Conservation (phyloP, 2,329 filamentous ascomycete species). For the Cyphellophora europaea region DNA sequence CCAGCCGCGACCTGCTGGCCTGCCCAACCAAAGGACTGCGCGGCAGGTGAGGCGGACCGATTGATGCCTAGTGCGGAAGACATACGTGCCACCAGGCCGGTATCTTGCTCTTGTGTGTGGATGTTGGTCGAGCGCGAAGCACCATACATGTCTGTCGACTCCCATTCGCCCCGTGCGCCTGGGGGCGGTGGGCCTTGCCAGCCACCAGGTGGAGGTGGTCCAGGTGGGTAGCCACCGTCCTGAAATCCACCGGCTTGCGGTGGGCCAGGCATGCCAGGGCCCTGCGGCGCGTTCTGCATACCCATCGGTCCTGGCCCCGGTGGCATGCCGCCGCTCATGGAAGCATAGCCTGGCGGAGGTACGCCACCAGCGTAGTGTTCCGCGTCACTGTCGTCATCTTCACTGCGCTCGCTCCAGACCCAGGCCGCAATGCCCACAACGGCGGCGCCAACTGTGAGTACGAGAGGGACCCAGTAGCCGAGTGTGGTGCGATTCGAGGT, state of each 20-base stretch:
- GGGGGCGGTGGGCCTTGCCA: too few species aligned
- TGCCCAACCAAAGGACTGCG: conserved; percentile 76
- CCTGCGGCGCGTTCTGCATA: conserved; percentile 2
- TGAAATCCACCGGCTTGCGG: conserved; percentile 20
- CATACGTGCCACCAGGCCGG: conserved; percentile 64
- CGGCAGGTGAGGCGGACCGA: conserved; percentile 69
- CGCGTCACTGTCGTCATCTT: conserved; percentile 54
- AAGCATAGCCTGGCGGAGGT: conserved; percentile 36
- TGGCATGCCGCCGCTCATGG: conserved; percentile 20
- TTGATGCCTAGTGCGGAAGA: conserved; percentile 55
- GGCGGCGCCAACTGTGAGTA: conserved; percentile 76
- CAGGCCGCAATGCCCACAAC: conserved; percentile 80
- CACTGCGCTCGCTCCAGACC: conserved; percentile 83
- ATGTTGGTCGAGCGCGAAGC: too few species aligned
- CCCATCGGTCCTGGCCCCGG: conserved; percentile 15
- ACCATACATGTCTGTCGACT: too few species aligned
- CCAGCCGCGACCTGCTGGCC: conserved; percentile 73
- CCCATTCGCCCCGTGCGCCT: too few species aligned
- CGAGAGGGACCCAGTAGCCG: conserved; percentile 81
- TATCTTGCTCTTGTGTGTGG: conserved; percentile 40
- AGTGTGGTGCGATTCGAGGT: conserved; percentile 31
- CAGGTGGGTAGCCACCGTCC: conserved; percentile 9
- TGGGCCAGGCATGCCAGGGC: conserved; percentile 16
- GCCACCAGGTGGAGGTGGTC: too few species aligned
- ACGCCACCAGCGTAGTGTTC: conserved; percentile 44